A percentile compares a stretch with the other conserved stretches of the same genome.
phyloP scores from a whole-genome alignment of 371 early-diverging fungal genomes.

The Phascolomyces articulosus region DNA sequence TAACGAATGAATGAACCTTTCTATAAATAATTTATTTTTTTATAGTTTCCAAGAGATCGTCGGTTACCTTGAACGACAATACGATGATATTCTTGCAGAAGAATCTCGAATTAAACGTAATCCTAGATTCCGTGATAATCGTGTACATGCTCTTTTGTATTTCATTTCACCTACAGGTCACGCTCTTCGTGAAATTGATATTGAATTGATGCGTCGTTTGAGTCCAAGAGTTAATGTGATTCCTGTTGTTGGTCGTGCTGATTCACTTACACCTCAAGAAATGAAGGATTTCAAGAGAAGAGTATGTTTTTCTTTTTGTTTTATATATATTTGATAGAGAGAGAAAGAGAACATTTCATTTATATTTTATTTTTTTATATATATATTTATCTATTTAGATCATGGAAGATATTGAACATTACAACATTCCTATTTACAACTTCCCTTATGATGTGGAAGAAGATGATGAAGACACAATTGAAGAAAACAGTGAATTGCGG shows the following conservation, averaged over 20 bases:
- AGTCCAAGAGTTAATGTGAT: slow-evolving; percentile 94
- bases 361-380: background rate
- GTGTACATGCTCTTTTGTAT: slow-evolving; percentile 97
- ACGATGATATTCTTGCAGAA: slow-evolving; percentile 95
- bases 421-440: slow-evolving; percentile 90
- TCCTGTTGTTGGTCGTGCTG: slow-evolving; percentile 86
- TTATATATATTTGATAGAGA: background rate
- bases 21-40: background rate
- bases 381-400: slow-evolving; percentile 46
- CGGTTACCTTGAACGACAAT: slow-evolving; percentile 92
- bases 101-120: slow-evolving; percentile 95
- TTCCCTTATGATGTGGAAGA: slow-evolving; percentile 81
- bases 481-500: slow-evolving; percentile 94
- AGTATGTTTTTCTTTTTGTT: slow-evolving; percentile 51
- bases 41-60: slow-evolving; percentile 84
- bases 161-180: slow-evolving; percentile 98
- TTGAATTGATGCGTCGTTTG: slow-evolving; percentile 94
- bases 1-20: background rate
- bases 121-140: slow-evolving; percentile 95
- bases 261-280: slow-evolving; percentile 77
- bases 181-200: slow-evolving; percentile 95
- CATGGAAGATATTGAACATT: slow-evolving; percentile 92
- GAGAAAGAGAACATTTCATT: no score
- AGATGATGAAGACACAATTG: slow-evolving; percentile 92
- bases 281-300: slow-evolving; percentile 84